phyloP scores from a whole-genome alignment of 1,139 yeast genomes.

The Saccharomyces hybrid region DNA sequence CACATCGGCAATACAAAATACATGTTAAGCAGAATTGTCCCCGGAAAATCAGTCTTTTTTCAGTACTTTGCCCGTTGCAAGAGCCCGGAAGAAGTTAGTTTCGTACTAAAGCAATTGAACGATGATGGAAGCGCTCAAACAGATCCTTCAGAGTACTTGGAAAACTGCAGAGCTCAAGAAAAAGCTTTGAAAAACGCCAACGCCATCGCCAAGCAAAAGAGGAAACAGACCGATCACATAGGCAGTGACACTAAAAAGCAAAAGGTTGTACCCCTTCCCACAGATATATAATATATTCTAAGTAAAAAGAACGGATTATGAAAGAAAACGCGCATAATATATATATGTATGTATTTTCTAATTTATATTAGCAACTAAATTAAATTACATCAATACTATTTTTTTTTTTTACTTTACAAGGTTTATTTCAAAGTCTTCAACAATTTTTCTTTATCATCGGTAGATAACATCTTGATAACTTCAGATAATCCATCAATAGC shows the following conservation, averaged over 20 bases:
- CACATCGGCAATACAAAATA: slow-evolving; percentile 69
- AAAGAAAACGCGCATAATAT: not conserved
- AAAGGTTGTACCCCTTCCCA: not conserved
- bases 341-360: not conserved
- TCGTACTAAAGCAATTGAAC: slow-evolving; percentile 17
- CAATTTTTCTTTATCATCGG: slow-evolving; percentile 48
- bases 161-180: slow-evolving; percentile 17
- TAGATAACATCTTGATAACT: slow-evolving; percentile 49
- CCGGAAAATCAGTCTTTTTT: slow-evolving; percentile 64
- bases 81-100: slow-evolving; percentile 43
- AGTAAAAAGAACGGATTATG: not conserved
- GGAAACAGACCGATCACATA: slow-evolving; percentile 9
- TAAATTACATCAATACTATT: not conserved
- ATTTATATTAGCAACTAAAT: not conserved
- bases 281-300: not conserved
- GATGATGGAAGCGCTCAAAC: slow-evolving; percentile 14
- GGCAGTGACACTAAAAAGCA: not conserved
- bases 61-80: slow-evolving; percentile 51
- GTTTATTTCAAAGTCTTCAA: slow-evolving; percentile 2
- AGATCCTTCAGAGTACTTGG: slow-evolving; percentile 19
- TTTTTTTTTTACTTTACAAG: not conserved
- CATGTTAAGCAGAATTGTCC: slow-evolving; percentile 66
- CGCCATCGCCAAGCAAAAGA: slow-evolving; percentile 7
- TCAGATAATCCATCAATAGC: slow-evolving; percentile 55
- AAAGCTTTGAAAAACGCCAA: slow-evolving; percentile 6